Evolutionary conservation across 2,329 filamentous ascomycete genomes (phyloP), one percentile per base, ranked within the genome.

Genomic region (Colletotrichum sidae): DNA sequence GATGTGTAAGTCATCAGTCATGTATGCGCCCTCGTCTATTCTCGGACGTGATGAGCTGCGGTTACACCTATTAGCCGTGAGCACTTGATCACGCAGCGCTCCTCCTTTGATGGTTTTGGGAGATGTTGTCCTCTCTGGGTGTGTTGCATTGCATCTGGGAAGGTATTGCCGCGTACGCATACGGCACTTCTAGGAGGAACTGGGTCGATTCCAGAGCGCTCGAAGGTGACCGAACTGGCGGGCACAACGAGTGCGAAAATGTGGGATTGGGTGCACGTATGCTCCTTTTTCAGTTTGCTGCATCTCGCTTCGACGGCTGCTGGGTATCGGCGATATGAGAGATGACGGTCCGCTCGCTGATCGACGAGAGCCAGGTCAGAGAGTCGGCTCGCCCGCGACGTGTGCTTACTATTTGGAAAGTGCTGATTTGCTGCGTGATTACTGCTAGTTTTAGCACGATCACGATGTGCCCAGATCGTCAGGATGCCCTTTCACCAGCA

Each of bases 271-370:
- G 45, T 51, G 15, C 17, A 37, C 39, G 38, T 55, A 25, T 15
- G 34, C 35, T 38, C n/a, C 50, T 34, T 46, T 55, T 57, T 39
- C 45, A 41, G 33, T 38, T 45, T 56, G 15, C 38, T 49, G 52
- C 45, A 62, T 62, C 62, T 65, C 58, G 62, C 62, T 65, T 53
- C 50, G 46, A n/a, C 61, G 60, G 50, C 49, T 17, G 61, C 12
- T 47, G n/a, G 15, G 42, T 60, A 50, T 45, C 50, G 58, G 57
- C 39, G 52, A 53, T 53, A 37, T 53, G 46, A 62, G 52, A 65
- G 63, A 11, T 65, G 58, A 62, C 52, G 46, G 44, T n/a, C 33
- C 9, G 5, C 25, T 25, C 25, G 33, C 44, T 42, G 37, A 39
- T 34, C 46, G 39, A 38, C 46, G 10, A n/a, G 13, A n/a, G 39